Conservation (phyloP, 225 moss, liverwort and hornwort genomes). For the Antitrichia curtipendula region DNA sequence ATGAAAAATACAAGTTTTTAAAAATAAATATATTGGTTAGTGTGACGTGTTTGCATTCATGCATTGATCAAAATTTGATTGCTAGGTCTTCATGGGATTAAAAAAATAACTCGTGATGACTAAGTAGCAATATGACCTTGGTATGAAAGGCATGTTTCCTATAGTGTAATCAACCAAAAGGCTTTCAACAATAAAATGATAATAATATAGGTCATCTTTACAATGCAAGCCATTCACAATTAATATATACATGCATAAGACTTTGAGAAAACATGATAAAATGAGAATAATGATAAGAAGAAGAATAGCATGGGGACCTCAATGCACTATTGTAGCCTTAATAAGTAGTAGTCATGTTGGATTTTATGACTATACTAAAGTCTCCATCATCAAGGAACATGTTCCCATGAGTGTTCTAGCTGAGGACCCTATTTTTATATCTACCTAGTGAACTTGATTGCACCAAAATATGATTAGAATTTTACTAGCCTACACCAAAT, state of each 20-base stretch:
- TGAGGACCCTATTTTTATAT: not conserved
- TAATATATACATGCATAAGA: too few species aligned
- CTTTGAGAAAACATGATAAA: too few species aligned
- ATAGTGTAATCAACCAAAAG: not conserved
- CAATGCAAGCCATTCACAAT: not conserved
- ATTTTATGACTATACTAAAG: not conserved
- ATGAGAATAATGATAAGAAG: too few species aligned
- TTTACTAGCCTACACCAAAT: too few species aligned
- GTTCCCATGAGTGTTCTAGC: rapidly evolving
- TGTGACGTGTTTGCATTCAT: too few species aligned
- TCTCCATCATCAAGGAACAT: not conserved
- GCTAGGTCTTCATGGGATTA: too few species aligned
- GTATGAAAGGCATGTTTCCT: not conserved
- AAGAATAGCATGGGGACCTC: not conserved
- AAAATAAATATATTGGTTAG: too few species aligned
- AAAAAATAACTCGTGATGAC: not conserved
- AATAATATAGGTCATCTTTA: not conserved
- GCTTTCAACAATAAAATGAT: not conserved
- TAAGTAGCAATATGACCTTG: not conserved
- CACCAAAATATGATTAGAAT: too few species aligned
- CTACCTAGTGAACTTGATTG: not conserved
- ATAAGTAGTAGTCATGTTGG: not conserved
- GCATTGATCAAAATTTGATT: too few species aligned
- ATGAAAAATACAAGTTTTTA: not conserved
- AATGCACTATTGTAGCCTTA: not conserved